A percentile compares a stretch with the other conserved stretches of the same genome.
phyloP scores from a whole-genome alignment of 805 yeast species.

The Teunomyces tritomae region DNA sequence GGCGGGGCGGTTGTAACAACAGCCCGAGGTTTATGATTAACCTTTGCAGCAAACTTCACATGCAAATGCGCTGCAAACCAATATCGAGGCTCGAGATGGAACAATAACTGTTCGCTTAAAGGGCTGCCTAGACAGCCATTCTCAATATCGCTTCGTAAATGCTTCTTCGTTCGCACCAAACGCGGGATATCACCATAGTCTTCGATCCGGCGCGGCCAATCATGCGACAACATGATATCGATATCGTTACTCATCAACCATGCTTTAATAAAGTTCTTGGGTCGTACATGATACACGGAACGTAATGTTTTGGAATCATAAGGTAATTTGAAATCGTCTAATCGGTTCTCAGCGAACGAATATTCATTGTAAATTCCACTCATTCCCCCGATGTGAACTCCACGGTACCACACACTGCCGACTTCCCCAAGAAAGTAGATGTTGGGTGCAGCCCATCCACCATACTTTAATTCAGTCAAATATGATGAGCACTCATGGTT shows the following conservation, averaged over 20 bases:
- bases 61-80: conserved; percentile 95
- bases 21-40: neutral
- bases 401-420: conserved; percentile 71
- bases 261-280: conserved; percentile 59
- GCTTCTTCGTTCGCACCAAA: conserved; percentile 61
- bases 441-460: conserved; percentile 92
- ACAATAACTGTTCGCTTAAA: conserved; percentile 53
- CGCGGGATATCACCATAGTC: conserved; percentile 54
- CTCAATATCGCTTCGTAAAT: conserved; percentile 61
- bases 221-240: conserved; percentile 76
- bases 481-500: conserved; percentile 90
- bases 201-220: conserved; percentile 88
- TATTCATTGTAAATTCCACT: conserved; percentile 74
- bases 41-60: conserved; percentile 59
- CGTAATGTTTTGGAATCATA: conserved; percentile 45
- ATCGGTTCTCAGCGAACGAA: conserved; percentile 40
- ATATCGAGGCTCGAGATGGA: conserved; percentile 53
- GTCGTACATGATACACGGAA: conserved; percentile 72
- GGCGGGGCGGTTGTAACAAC: neutral
- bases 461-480: conserved; percentile 66
- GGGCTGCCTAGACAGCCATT: conserved; percentile 70
- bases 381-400: conserved; percentile 73
- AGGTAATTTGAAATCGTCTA: conserved; percentile 46
- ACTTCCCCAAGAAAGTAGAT: conserved; percentile 82
- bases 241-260: conserved; percentile 32